Evolutionary conservation across 2,329 filamentous ascomycete species (phyloP).

Genomic region (Fonsecaea erecta): DNA sequence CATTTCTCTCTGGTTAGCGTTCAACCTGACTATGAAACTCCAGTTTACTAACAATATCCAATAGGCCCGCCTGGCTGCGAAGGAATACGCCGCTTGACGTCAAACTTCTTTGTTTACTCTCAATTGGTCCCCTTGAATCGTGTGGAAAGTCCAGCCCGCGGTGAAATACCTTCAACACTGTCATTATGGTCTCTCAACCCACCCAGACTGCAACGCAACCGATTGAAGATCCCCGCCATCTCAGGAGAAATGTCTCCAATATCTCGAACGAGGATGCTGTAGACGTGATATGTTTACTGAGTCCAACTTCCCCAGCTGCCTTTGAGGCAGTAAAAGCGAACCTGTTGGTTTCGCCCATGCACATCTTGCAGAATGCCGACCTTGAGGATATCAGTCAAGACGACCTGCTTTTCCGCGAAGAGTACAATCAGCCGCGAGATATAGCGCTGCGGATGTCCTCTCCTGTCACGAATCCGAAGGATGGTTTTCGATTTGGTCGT

Average conservation of each 20-base stretch:
- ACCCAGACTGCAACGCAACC: constrained; percentile 74
- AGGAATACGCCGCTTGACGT: neutral
- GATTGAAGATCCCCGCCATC: constrained; percentile 76
- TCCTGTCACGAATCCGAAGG: constrained; percentile 65
- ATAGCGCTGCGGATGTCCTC: constrained; percentile 82
- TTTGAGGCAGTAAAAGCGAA: constrained; percentile 70
- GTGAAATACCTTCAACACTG: constrained; percentile 6
- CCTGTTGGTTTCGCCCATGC: constrained; percentile 57
- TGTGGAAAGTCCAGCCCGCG: neutral
- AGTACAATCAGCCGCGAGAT: constrained; percentile 53
- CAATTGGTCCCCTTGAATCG: neutral
- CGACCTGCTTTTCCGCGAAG: constrained; percentile 43
- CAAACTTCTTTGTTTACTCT: neutral
- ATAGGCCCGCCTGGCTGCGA: neutral
- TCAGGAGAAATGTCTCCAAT: constrained; percentile 80
- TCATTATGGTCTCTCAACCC: constrained; percentile 41
- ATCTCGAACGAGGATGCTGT: constrained; percentile 81
- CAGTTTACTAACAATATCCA: neutral
- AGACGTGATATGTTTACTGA: constrained; percentile 86
- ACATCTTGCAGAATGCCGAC: constrained; percentile 61
- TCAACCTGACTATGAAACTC: neutral
- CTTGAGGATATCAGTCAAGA: constrained; percentile 49
- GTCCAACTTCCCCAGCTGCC: constrained; percentile 75
- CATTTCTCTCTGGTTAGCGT: constrained; percentile 18
- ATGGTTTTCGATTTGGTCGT: constrained; percentile 86